phyloP scores from a whole-genome alignment of 495 filamentous ascomycete genomes.

The Rhypophila decipiens region DNA sequence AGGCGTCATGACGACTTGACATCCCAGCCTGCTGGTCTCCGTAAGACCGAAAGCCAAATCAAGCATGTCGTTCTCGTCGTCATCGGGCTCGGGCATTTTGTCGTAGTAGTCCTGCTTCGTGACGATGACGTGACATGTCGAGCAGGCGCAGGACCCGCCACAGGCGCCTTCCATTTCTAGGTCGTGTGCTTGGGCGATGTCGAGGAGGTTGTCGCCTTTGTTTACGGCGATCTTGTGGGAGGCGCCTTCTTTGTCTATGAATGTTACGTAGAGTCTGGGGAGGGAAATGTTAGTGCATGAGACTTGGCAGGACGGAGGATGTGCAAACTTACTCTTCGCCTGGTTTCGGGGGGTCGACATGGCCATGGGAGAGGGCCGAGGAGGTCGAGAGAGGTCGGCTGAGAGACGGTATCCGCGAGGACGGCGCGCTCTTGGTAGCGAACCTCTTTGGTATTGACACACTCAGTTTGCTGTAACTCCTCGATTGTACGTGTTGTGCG shows the following conservation, averaged over 20 bases:
- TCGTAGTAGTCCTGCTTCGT: slow-evolving; percentile 78
- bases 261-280: slow-evolving; percentile 76
- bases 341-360: slow-evolving; percentile 75
- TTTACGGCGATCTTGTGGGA: slow-evolving; percentile 70
- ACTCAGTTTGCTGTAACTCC: slow-evolving; percentile 15
- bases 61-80: slow-evolving; percentile 99
- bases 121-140: slow-evolving; percentile 95
- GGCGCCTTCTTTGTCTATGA: slow-evolving; percentile 87
- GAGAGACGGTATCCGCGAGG: too few relatives aligned
- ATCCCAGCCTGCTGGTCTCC: slow-evolving; percentile 92
- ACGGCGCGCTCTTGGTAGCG: too few relatives aligned
- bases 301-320: background rate
- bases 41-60: slow-evolving; percentile 93
- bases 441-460: too few relatives aligned
- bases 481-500: slow-evolving; percentile 15
- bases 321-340: slow-evolving; percentile 76
- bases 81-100: slow-evolving; percentile 83
- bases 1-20: slow-evolving; percentile 86
- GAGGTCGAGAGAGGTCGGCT: slow-evolving; percentile 55
- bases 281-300: background rate
- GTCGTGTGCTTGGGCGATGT: slow-evolving; percentile 91
- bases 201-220: slow-evolving; percentile 84
- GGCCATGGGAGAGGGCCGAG: slow-evolving; percentile 58
- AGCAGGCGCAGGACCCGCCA: slow-evolving; percentile 92
- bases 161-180: slow-evolving; percentile 98